Evolutionary conservation across 2,329 filamentous ascomycete genomes (phyloP), one percentile per base, ranked within the genome.

Genomic region (Penicillium sp.): DNA sequence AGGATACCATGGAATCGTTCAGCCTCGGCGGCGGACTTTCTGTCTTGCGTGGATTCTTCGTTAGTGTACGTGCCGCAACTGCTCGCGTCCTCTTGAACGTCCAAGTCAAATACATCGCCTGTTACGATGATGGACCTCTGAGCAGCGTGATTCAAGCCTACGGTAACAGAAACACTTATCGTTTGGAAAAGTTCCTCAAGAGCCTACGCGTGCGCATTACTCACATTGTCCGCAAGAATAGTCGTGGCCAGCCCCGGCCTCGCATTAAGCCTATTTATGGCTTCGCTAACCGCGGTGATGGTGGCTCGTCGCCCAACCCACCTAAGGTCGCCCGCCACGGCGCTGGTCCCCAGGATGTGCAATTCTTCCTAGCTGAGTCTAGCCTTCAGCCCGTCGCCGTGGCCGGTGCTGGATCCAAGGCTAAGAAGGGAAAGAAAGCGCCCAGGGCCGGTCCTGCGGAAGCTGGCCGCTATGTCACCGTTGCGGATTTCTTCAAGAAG

Each of bases 41-140:
- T 44, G 83, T 83, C 0, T 67, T 85, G 4, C 77, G 84, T 39
- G 85, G 85, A 0, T 88, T 82, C 68, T 87, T 82, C 63, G 75
- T 83, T 10, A 86, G 83, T 62, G 80, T 84, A 29, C 81, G 85
- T 5, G 78, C 82, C 2, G 79, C 82, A 2, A 81, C 82, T 13
- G 78, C 77, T 36, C 77, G 84, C 3, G 71, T 87, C 4, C 65
- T 88, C 0, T 67, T 87, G 11, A 88, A 88, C 53, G 73, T 87
- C 3, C 85, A 88, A 54, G 83, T 87, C 26, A 82, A 82, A 8
- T 80, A 81, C 41, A 76, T 78, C 2, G 82, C 83, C 0, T 86
- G 84, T 62, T 84, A 84, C 67, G 75, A 81, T 58, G 61, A 75
- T 2, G 75, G 74, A 0, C 67, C 70, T 2, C 67, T 85, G 18